Percentiles rank a stretch among this genome's conserved stretches.
Conservation (phyloP, 1,284 basidiomycete species). For the Leccinum angustisporum region DNA sequence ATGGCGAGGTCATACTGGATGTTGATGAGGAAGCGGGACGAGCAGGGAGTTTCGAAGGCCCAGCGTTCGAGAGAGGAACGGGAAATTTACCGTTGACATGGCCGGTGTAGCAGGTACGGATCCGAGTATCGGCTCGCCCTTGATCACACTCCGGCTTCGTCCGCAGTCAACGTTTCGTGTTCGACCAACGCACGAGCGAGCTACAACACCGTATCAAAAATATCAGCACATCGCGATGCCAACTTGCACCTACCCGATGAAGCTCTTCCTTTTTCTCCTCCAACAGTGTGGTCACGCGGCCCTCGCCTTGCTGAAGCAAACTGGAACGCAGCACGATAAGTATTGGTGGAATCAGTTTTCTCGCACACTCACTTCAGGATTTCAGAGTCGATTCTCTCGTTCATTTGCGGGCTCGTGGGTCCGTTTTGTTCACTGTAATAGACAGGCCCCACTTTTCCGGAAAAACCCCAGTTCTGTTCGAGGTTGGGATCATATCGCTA, state of each 20-base stretch:
- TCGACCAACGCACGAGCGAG: constrained; percentile 88
- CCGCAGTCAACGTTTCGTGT: constrained; percentile 87
- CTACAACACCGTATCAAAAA: constrained; percentile 37
- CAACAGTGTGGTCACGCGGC: constrained; percentile 68
- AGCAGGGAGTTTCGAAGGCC: constrained; percentile 34
- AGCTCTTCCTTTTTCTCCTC: constrained; percentile 76
- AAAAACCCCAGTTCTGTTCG: constrained; percentile 78
- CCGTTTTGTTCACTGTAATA: constrained; percentile 74
- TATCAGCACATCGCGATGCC: neutral
- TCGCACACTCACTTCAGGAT: constrained; percentile 62
- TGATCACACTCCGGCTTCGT: constrained; percentile 83
- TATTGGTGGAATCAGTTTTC: neutral
- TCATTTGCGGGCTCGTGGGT: constrained; percentile 68
- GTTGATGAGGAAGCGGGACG: constrained; percentile 35
- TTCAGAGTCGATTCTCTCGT: constrained; percentile 83
- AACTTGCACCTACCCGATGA: constrained; percentile 59
- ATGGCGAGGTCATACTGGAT: constrained; percentile 31
- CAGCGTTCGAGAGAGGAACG: constrained; percentile 26
- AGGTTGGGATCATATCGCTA: constrained; percentile 1
- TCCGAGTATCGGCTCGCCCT: constrained; percentile 80
- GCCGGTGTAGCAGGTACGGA: constrained; percentile 49
- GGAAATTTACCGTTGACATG: constrained; percentile 55
- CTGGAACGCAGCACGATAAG: constrained; percentile 43
- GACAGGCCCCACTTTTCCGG: constrained; percentile 79
- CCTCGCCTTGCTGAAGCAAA: constrained; percentile 73